Percentiles rank a stretch among this genome's conserved stretches.
phyloP scores from a whole-genome alignment of 2,329 filamentous ascomycete species.

The Aquanectria penicillioides region DNA sequence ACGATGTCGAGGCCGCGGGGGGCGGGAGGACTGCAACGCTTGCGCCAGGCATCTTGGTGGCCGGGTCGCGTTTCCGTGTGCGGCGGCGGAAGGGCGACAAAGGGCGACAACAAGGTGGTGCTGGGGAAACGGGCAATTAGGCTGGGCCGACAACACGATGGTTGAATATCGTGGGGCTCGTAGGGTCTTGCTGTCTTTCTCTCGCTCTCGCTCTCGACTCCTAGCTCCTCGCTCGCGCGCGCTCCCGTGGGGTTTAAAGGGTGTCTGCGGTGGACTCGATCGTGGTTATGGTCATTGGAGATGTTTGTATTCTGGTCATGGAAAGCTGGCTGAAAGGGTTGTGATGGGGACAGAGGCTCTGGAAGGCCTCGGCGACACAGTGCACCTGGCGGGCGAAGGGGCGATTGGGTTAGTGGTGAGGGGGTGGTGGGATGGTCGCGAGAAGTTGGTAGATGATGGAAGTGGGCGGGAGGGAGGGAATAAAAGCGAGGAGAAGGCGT shows the following conservation, averaged over 20 bases:
- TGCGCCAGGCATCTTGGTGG: slow-evolving; percentile 74
- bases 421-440: slow-evolving; percentile 34
- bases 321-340: slow-evolving; percentile 49
- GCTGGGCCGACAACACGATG: slow-evolving; percentile 58
- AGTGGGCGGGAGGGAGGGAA: slow-evolving; percentile 39
- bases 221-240: slow-evolving; percentile 67
- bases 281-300: slow-evolving; percentile 64
- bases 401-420: slow-evolving; percentile 43
- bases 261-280: slow-evolving; percentile 67
- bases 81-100: slow-evolving; percentile 33
- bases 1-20: slow-evolving; percentile 73
- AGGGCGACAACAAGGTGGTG: slow-evolving; percentile 39
- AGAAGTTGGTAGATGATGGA: slow-evolving; percentile 40
- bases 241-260: slow-evolving; percentile 77
- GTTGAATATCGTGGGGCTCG: slow-evolving; percentile 65
- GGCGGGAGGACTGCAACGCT: slow-evolving; percentile 72
- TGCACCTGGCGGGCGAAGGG: slow-evolving; percentile 30
- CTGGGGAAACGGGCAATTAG: slow-evolving; percentile 38
- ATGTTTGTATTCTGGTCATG: slow-evolving; percentile 53
- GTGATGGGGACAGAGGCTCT: slow-evolving; percentile 42
- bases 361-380: slow-evolving; percentile 40
- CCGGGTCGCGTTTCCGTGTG: slow-evolving; percentile 46
- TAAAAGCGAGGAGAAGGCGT: slow-evolving; percentile 40
- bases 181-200: slow-evolving; percentile 40
- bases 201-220: slow-evolving; percentile 50